Evolutionary conservation across 2,329 filamentous ascomycete species (phyloP), one percentile per base, ranked within the genome.

Genomic region (Eurotiales sp.): DNA sequence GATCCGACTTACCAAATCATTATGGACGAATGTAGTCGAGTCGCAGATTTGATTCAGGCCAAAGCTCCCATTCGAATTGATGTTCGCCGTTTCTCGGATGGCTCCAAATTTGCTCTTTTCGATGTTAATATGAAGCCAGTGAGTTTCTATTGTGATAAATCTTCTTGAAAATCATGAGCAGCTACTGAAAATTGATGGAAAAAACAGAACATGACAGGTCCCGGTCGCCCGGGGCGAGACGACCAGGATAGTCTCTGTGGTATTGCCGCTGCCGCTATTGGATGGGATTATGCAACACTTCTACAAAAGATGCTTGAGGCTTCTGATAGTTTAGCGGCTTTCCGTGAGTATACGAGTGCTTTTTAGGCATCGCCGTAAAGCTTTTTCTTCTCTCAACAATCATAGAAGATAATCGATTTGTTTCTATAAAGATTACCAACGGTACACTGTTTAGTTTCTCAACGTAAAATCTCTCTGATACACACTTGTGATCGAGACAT

Each of bases 111-210:
- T 62, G 72, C 72, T 0, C 59, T 78, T 15, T 79, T 79, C 55
- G 75, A 79, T 59, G 66, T 79, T 11, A 78, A 78, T 50, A 76
- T 79, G 72, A 78, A 79, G 58, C 75, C 75, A 14, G 72, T 74
- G 60, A 64, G 70, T 66, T 8, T 32, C 15, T 22, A 21, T 8
- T 6, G 15, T 39, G 3, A 3, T 17, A 4, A 8, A 8, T 23
- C 36, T 10, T 21, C 12, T 25, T 27, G 12, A 15, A n/a, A 10
- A 34, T 15, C 37, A 17, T 52, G 14, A n/a, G n/a, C n/a, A n/a
- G n/a, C n/a, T 14, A 32, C n/a, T 12, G 39, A 34, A 30, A 36
- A 42, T n/a, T 19, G n/a, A 21, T 23, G 14, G 30, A n/a, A 8
- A 32, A 23, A 2, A 21, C 46, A 73, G 68, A 75, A 76, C 43